Conservation (phyloP, 345 rosid genomes). For the Populus simonii region DNA sequence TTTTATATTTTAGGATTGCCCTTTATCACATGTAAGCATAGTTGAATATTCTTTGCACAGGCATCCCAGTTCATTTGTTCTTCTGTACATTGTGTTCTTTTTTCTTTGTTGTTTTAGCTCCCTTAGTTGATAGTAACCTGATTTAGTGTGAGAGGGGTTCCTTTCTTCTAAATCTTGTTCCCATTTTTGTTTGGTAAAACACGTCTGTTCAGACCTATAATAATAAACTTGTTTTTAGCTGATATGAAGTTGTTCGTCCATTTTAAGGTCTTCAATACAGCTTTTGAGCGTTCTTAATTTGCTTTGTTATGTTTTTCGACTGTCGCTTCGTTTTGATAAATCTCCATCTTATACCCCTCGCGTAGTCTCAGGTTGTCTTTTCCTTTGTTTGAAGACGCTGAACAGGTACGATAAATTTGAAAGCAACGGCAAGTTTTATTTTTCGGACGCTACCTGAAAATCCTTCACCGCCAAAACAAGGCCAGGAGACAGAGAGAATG, state of each 20-base stretch:
- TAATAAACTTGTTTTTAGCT: neutral
- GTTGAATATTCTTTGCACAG: constrained; percentile 68
- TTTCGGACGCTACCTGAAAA: too few species aligned
- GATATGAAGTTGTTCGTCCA: neutral
- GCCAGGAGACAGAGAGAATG: too few species aligned
- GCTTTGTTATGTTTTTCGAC: too few species aligned
- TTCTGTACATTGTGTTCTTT: constrained; percentile 41
- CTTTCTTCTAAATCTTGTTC: constrained; percentile 3
- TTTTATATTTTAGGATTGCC: constrained; percentile 24
- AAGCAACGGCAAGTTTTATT: too few species aligned
- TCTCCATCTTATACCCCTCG: too few species aligned
- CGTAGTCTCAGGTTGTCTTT: too few species aligned
- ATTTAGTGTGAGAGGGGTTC: neutral
- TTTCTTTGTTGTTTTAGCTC: constrained; percentile 23
- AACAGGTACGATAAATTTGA: too few species aligned
- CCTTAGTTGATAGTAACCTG: constrained; percentile 12
- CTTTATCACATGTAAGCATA: constrained; percentile 29
- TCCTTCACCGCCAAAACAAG: too few species aligned
- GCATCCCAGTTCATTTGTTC: constrained; percentile 35
- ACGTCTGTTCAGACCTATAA: neutral
- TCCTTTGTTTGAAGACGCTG: too few species aligned
- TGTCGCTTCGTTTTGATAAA: too few species aligned
- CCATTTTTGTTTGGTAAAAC: constrained; percentile 13
- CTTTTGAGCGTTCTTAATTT: neutral
- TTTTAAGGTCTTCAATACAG: neutral